Base-by-base conservation (phyloP, 129 eudicot species). In the Flaveria sonorensis region DNA sequence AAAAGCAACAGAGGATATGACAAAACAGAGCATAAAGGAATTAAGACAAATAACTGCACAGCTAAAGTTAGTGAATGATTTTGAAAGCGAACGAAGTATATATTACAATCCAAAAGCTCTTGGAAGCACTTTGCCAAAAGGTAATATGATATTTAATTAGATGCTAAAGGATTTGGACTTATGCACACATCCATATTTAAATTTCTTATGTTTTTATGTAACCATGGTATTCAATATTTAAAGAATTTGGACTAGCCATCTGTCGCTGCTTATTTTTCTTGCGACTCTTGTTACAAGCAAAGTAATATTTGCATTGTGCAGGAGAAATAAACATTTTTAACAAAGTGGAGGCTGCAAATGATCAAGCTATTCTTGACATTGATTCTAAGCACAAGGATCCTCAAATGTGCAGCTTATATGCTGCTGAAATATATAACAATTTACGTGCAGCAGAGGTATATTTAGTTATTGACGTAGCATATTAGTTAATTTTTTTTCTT, bases 341-440 rank as follows among this genome's bases (percentile, higher is more conserved):
- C 75, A 73, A 83, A 77, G 71, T 63, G 40, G 96, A 78, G 71
- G 63, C 46, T 21, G 76, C 84, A 57, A 74, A 84, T 55, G 83
- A 72, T 43, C 69, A 72, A 65, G 77, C 69, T 28, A 68, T 95
- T 79, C 15, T 73, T 23, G 88, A 89, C 79, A 92, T 92, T 76
- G 96, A 95, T 82, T 86, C 85, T 65, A 80, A 84, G 77, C 86
- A 83, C 79, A 86, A 85, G 82, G 96, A 95, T 88, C 94, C 96
- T 52, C 85, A 39, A 67, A 89, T 89, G 91, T 92, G 99, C 81
- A 81, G 92, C 77, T 52, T 86, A 18, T 95, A 95, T 81, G 99
- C 88, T 69, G 83, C 89, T 80, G 88, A 89, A 77, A 80, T 95
- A 79, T 85, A 87, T 72, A 70, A 57, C 55, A 74, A 80, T 77